Evolutionary conservation across 225 moss, liverwort and hornwort genomes (phyloP), one percentile per base, ranked within the genome.

Genomic region (Climacium dendroides): DNA sequence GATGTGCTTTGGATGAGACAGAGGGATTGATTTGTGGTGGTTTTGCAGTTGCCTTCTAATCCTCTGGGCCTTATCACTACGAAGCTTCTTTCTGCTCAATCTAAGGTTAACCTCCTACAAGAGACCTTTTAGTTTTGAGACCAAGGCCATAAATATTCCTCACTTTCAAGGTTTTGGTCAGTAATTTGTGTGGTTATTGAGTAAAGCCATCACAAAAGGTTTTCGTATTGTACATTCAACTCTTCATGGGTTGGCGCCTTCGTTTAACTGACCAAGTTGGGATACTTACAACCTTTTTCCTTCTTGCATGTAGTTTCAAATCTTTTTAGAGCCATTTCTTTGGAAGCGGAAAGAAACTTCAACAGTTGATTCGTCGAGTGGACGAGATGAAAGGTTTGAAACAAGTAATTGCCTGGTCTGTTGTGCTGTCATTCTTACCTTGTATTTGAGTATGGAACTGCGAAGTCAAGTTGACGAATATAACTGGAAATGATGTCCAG

Each of bases 31-130:
- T 74, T 74, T 88, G 58, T 85, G 87, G 82, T 90, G 86, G 78
- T 89, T 89, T 89, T 69, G 94, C 94, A 97, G 97, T 87, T 97
- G 88, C 97, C 97, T 88, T 93, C 95, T 72, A 95, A 93, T 89
- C 97, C 95, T 72, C 75, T 97, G 48, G 95, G 93, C 57, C 88
- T 97, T 47, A 83, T 97, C 79, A 93, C 93, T 71, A 96, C 96
- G 67, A 95, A 92, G 86, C 94, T 97, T 72, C 92, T 97, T 73
- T 95, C 97, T 90, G 92, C 96, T 86, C 95, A 94, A 91, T 92
- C 97, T 15, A 97, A 97, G 97, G 96, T 94, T 83, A 79, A 15
- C 61, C 43, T 66, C 43, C 66, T 79, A 65, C 72, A 83, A 86
- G 58, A 12, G 34, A 62, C 41, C 73, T 83, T 54, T 88, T 67